These are phyloP conservation scores for Miscanthus sacchariflorus DNA, from an alignment of 202 grass and related monocot species.

Conservation along the genomic window DNA sequence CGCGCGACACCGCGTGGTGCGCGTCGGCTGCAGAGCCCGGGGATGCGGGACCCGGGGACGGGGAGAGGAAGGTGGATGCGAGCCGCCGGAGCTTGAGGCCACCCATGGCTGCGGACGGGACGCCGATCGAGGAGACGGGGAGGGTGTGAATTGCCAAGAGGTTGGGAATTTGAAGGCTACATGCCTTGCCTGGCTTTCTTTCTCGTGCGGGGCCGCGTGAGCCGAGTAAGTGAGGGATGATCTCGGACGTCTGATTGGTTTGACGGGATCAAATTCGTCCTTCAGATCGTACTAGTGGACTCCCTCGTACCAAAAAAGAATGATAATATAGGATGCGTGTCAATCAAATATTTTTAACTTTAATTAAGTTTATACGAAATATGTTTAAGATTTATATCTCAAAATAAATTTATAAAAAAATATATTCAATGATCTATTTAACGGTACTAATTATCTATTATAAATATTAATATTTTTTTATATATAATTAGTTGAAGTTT, in stretches of 20 bases:
- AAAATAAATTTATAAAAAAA: no score
- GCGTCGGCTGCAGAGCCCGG: slow-evolving; percentile 49
- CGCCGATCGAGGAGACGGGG: background rate
- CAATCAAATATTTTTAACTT: no score
- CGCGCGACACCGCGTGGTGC: slow-evolving; percentile 63
- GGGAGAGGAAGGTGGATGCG: slow-evolving; percentile 56
- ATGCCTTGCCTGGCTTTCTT: background rate
- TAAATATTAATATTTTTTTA: no score
- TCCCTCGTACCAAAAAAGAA: no score
- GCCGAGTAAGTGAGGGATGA: background rate
- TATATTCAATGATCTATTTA: no score
- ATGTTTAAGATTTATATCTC: no score
- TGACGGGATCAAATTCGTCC: background rate
- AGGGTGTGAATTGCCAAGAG: background rate
- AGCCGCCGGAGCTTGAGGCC: slow-evolving; percentile 70
- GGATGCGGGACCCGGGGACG: slow-evolving; percentile 23
- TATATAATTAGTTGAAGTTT: no score
- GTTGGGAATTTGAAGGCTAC: background rate
- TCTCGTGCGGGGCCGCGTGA: background rate
- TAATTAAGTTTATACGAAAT: no score
- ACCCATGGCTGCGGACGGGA: slow-evolving; percentile 53
- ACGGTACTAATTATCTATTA: no score
- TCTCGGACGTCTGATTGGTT: slow-evolving; percentile 23
- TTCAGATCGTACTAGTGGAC: background rate
- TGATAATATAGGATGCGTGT: no score